Percentiles rank a stretch among this genome's conserved stretches.
Evolutionary conservation across 2,329 filamentous ascomycete species (phyloP).

Genomic region (Nigrospora oryzae): DNA sequence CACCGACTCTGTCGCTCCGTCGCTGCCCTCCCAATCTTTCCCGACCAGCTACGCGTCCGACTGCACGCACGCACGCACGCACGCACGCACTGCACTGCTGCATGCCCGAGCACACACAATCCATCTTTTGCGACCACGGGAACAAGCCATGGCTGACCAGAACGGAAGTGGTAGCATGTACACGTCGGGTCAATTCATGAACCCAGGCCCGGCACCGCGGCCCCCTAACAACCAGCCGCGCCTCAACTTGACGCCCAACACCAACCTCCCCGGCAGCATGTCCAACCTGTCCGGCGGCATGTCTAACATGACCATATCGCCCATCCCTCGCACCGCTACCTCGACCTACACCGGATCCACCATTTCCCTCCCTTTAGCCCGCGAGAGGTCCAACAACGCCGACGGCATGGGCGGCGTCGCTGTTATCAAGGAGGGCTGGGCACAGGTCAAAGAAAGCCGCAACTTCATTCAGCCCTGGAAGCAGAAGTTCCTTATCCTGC

Average conservation of each 20-base stretch:
- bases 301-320: conserved; percentile 69
- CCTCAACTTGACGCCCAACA: conserved; percentile 69
- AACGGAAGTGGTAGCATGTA: conserved; percentile 43
- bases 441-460: conserved; percentile 83
- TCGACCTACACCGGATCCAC: conserved; percentile 64
- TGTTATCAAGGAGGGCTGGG: conserved; percentile 74
- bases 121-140: too few species aligned
- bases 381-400: conserved; percentile 48
- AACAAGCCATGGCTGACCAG: conserved; percentile 16
- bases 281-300: conserved; percentile 64
- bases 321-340: conserved; percentile 56
- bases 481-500: conserved; percentile 82
- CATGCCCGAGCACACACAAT: too few species aligned
- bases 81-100: too few species aligned
- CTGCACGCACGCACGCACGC: too few species aligned
- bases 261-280: conserved; percentile 60
- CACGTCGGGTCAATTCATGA: conserved; percentile 73
- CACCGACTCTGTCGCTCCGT: too few species aligned
- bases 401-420: conserved; percentile 61
- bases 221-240: conserved; percentile 79
- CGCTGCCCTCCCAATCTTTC: too few species aligned
- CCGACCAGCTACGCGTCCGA: too few species aligned
- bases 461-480: conserved; percentile 82
- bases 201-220: conserved; percentile 87
- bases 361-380: conserved; percentile 62